Conservation (phyloP, 2,329 filamentous ascomycete species). For the Sporothrix globosa region DNA sequence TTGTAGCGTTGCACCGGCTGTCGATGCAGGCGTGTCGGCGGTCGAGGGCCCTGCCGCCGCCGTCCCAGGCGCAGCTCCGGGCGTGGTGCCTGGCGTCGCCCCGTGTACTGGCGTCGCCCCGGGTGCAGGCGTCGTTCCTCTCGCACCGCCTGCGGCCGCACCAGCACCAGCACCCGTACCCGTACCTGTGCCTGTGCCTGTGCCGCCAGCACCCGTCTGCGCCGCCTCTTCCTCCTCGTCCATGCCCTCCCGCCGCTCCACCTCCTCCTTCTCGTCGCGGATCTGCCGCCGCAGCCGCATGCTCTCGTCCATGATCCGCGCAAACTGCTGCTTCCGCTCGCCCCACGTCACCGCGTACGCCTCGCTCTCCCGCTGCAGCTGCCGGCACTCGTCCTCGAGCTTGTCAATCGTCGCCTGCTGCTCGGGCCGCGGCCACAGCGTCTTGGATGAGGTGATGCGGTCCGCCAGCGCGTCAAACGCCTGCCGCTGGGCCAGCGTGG, state of each 20-base stretch:
- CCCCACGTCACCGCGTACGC: conserved; percentile 82
- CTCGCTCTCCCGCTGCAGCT: conserved; percentile 80
- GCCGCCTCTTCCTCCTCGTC: conserved; percentile 67
- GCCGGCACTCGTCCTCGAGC: conserved; percentile 83
- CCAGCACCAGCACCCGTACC: neutral
- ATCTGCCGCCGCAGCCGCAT: conserved; percentile 82
- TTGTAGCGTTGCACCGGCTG: neutral
- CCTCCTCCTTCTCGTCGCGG: conserved; percentile 92
- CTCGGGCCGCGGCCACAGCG: conserved; percentile 82
- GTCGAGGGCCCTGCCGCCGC: too few species aligned
- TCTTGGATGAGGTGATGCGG: conserved; percentile 78
- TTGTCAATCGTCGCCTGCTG: conserved; percentile 77
- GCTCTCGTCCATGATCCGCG: conserved; percentile 87
- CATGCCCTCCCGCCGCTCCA: conserved; percentile 84
- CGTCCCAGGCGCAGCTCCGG: too few species aligned
- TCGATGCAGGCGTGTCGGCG: neutral
- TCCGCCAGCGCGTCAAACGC: conserved; percentile 87
- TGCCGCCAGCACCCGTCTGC: conserved; percentile 41
- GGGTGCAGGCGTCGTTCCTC: neutral
- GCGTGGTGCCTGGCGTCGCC: neutral
- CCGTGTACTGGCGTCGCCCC: neutral
- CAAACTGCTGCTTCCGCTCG: conserved; percentile 84
- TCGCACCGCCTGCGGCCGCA: neutral
- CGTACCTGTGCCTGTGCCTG: conserved; percentile 25
- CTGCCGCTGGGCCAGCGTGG: conserved; percentile 76